These are phyloP conservation scores for thale cress (Arabidopsis thaliana) DNA, from an alignment of 345 rosid genomes.

Conservation along the genomic window DNA sequence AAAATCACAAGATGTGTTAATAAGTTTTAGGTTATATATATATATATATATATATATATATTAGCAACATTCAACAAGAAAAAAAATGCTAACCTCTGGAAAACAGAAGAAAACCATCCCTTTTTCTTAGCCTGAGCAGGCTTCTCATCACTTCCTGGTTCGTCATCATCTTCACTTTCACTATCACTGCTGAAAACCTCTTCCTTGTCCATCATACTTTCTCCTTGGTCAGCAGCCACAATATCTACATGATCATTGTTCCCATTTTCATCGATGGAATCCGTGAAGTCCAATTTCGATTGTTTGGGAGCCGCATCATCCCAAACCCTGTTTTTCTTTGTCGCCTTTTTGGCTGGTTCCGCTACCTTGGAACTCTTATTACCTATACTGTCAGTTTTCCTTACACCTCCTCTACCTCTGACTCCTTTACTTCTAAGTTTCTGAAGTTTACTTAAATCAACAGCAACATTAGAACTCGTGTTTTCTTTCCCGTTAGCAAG, in stretches of 20 bases:
- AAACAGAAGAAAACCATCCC: constrained; percentile 97
- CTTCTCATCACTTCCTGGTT: constrained; percentile 63
- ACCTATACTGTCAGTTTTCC: constrained; percentile 79
- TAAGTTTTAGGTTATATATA: constrained; percentile 4
- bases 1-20: constrained; percentile 23
- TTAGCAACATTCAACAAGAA: constrained; percentile 13
- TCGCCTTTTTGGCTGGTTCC: constrained; percentile 76
- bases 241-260: constrained; percentile 56
- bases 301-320: constrained; percentile 72
- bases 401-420: constrained; percentile 50
- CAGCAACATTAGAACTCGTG: constrained; percentile 64
- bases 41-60: neutral
- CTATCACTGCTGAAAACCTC: constrained; percentile 88
- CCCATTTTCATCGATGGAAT: constrained; percentile 64
- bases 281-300: constrained; percentile 84
- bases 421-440: constrained; percentile 88
- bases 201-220: constrained; percentile 98
- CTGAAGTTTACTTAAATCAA: constrained; percentile 91
- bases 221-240: constrained; percentile 84
- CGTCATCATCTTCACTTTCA: constrained; percentile 80
- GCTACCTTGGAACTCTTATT: constrained; percentile 65
- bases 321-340: constrained; percentile 96
- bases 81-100: constrained; percentile 74
- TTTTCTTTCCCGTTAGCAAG: constrained; percentile 83
- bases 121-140: constrained; percentile 78